These are phyloP conservation scores for Solanum chilense DNA, from an alignment of 257 asterid species.

Conservation along the genomic window DNA sequence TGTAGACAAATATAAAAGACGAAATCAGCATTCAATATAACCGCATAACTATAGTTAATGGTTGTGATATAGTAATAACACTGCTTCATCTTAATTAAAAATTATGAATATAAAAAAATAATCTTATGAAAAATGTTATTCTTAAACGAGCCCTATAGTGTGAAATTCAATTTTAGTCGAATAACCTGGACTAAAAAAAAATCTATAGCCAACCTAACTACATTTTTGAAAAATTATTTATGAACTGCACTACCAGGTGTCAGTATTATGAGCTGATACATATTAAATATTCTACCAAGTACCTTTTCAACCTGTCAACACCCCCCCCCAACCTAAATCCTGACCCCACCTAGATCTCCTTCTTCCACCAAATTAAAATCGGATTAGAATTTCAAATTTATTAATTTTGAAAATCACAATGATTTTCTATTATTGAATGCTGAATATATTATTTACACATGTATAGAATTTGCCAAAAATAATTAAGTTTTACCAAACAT, in stretches of 20 bases:
- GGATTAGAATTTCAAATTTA: background rate
- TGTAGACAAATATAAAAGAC: background rate
- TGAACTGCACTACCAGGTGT: background rate
- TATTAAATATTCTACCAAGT: background rate
- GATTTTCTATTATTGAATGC: background rate
- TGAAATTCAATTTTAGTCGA: background rate
- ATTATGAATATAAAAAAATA: fast-evolving
- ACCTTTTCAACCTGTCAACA: background rate
- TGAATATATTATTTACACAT: background rate
- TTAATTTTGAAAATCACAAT: background rate
- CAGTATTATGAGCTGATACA: background rate
- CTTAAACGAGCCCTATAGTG: background rate
- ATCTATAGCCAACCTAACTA: background rate
- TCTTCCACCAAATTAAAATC: background rate
- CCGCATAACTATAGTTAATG: background rate
- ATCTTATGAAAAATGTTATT: too few relatives aligned
- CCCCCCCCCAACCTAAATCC: background rate
- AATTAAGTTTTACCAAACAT: background rate
- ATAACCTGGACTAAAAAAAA: too few relatives aligned
- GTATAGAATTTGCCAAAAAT: background rate
- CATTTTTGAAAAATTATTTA: background rate
- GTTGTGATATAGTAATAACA: too few relatives aligned
- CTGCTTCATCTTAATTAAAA: background rate
- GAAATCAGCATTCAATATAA: background rate
- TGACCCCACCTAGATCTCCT: background rate